phyloP scores from a whole-genome alignment of 2,329 filamentous ascomycete genomes.

The Pseudogymnoascus sp. region DNA sequence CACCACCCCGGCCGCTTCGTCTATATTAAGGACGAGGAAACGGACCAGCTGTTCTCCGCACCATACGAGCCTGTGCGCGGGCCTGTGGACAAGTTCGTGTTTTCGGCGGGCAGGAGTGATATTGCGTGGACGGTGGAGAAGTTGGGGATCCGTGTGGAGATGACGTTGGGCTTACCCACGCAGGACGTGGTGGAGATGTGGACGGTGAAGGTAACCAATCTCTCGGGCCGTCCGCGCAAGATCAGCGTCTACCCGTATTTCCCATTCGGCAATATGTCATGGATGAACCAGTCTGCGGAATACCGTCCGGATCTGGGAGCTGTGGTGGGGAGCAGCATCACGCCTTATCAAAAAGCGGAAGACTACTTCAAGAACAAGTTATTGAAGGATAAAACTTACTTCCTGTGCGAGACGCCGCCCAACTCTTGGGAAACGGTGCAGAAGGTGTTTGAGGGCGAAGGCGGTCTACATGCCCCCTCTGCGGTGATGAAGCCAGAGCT shows the following conservation, averaged over 20 bases:
- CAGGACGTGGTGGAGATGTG: constrained; percentile 48
- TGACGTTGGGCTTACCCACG: constrained; percentile 43
- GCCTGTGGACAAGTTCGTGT: constrained; percentile 39
- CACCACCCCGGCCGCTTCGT: constrained; percentile 51
- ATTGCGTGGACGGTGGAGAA: constrained; percentile 45
- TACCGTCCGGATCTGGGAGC: constrained; percentile 40
- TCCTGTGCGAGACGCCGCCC: constrained; percentile 43
- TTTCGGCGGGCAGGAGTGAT: constrained; percentile 46
- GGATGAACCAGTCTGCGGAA: constrained; percentile 51
- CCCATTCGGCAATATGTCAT: constrained; percentile 51
- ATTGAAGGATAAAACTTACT: constrained; percentile 49
- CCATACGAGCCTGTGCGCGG: constrained; percentile 47
- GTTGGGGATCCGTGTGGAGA: constrained; percentile 42
- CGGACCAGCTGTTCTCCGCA: constrained; percentile 42
- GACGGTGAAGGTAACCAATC: constrained; percentile 43
- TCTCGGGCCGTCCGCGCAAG: constrained; percentile 36
- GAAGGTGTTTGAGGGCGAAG: constrained; percentile 46
- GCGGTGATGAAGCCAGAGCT: constrained; percentile 33
- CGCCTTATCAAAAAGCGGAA: constrained; percentile 47
- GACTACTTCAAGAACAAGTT: constrained; percentile 50
- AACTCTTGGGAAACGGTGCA: constrained; percentile 45
- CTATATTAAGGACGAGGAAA: constrained; percentile 49
- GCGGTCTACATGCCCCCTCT: constrained; percentile 43
- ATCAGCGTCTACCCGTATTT: constrained; percentile 49
- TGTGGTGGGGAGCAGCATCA: constrained; percentile 43